Base-by-base conservation (phyloP, 805 yeast species). In the Cyberlindnera amylophila region DNA sequence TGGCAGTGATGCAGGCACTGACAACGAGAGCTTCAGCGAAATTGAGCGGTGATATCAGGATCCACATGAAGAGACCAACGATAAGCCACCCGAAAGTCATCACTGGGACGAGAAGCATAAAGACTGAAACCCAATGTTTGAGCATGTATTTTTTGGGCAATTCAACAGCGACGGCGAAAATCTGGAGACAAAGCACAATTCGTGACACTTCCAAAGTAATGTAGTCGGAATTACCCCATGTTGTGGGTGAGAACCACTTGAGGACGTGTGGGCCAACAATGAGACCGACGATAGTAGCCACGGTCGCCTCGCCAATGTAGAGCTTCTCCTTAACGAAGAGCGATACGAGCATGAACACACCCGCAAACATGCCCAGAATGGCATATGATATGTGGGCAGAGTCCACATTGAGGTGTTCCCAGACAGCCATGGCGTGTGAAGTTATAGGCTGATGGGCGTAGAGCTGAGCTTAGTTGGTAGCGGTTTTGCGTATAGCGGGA, bases 121-220 rank as follows among this genome's bases (percentile, higher is more conserved):
- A 63, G 13, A 90, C 89, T 0, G 95, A 82, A 8, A 74, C 52
- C 88, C 93, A 82, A 60, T 90, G 96, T 47, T 76, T 77, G 49
- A 79, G 71, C 91, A 90, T 85, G 61, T 90, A 89, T 59, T 85
- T 86, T 43, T 86, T 78, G 14, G 97, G 97, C 62, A 89, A 69
- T 63, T 89, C 97, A 27, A 89, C 97, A 2, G 96, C 95, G 16
- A 87, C 95, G 9, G 96, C 96, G 55, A 89, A 91, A 53, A 89
- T 86, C 67, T 89, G 96, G 40, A 89, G 77, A 58, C 91, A 82
- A 54, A 89, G 67, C 3, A 88, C 91, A 13, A 89, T 77, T 41
- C 96, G 73, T 42, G 91, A 81, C 13, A 90, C 70, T 57, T 89
- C 97, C 50, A 88, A 67, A 0, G 96, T 89, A 50, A 90, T 78